phyloP scores from a whole-genome alignment of 441 rosid genomes.

The Theobroma grandiflorum region DNA sequence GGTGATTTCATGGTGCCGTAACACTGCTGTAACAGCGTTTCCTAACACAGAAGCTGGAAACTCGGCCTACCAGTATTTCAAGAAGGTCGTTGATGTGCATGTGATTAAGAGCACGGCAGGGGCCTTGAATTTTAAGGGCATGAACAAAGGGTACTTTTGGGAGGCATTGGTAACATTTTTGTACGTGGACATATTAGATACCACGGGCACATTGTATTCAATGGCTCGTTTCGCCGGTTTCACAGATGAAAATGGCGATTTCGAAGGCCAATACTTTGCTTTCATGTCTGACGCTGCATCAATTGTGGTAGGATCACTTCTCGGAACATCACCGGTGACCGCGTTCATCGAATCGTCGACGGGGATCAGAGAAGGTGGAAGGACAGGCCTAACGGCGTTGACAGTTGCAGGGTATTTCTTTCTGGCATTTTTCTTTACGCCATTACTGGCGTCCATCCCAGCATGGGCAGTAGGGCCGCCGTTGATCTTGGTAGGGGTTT shows the following conservation, averaged over 20 bases:
- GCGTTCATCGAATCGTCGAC: constrained; percentile 46
- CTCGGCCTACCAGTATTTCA: constrained; percentile 39
- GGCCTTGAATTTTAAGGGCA: constrained; percentile 36
- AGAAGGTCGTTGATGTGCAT: constrained; percentile 45
- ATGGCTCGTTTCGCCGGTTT: constrained; percentile 52
- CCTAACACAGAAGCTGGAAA: constrained; percentile 36
- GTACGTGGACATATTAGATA: constrained; percentile 51
- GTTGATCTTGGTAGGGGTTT: constrained; percentile 46
- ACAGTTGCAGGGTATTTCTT: constrained; percentile 49
- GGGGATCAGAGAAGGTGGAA: constrained; percentile 49
- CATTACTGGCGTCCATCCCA: constrained; percentile 50
- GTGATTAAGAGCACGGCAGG: constrained; percentile 43
- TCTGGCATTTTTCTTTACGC: constrained; percentile 47
- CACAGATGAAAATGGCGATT: constrained; percentile 36
- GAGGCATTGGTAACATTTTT: constrained; percentile 49
- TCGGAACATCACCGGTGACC: constrained; percentile 49
- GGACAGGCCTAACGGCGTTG: constrained; percentile 46
- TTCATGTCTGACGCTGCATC: constrained; percentile 52
- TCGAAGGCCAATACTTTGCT: constrained; percentile 52
- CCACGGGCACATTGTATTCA: constrained; percentile 45
- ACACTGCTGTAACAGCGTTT: constrained; percentile 43
- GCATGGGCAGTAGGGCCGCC: constrained; percentile 56
- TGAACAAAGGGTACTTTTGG: constrained; percentile 39
- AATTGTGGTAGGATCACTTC: constrained; percentile 46
- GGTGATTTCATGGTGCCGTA: constrained; percentile 43